These are phyloP conservation scores for Phycomyces nitens DNA, from an alignment of 192 early-diverging fungal genomes.

Conservation along the genomic window DNA sequence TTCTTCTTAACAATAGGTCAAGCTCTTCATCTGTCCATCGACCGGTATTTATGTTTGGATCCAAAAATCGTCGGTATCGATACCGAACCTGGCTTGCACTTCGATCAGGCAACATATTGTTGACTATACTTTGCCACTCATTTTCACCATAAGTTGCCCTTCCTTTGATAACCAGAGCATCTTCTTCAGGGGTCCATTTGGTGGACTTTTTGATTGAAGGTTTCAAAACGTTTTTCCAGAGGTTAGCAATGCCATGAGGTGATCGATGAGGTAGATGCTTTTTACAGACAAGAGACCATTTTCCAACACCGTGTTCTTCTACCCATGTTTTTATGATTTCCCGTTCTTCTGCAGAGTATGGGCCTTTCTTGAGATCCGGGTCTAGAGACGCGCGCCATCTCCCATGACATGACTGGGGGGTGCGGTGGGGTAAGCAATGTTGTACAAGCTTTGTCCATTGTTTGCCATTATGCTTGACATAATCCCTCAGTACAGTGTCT, in stretches of 20 bases:
- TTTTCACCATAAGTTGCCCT: background rate
- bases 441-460: conserved; percentile 12
- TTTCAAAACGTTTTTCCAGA: conserved; percentile 7
- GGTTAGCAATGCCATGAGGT: background rate
- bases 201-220: background rate
- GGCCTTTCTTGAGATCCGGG: conserved; percentile 1
- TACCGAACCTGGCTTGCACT: background rate
- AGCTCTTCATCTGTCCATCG: background rate
- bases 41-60: background rate
- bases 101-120: background rate
- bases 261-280: conserved; percentile 22
- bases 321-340: conserved; percentile 1
- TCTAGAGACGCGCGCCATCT: conserved; percentile 3
- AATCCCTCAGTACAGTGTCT: conserved; percentile 15
- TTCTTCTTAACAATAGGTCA: conserved; percentile 11
- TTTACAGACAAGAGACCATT: conserved; percentile 7
- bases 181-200: background rate
- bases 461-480: conserved; percentile 16
- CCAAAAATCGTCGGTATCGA: background rate
- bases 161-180: background rate
- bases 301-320: conserved; percentile 9
- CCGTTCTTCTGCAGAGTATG: background rate
- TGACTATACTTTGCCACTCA: background rate
- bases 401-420: background rate
- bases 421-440: conserved; percentile 18